Conservation (phyloP, 768 basidiomycete species). For the Pleurotus tuoliensis region DNA sequence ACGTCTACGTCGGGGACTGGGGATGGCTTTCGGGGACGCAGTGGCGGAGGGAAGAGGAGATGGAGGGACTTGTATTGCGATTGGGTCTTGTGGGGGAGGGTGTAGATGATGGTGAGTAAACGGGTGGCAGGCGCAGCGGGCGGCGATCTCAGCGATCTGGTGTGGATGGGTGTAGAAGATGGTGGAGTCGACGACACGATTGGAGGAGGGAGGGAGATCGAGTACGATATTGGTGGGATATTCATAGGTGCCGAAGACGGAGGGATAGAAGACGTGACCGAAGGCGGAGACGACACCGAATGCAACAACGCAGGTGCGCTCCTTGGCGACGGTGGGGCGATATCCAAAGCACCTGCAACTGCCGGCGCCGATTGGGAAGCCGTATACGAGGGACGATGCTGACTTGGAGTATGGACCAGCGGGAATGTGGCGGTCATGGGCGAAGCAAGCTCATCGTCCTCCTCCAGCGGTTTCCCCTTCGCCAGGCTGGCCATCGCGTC, state of each 20-base stretch:
- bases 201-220: background rate
- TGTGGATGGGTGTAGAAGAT: background rate
- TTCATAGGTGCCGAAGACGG: background rate
- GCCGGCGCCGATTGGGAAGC: background rate
- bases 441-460: background rate
- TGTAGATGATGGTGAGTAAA: slow-evolving; percentile 6
- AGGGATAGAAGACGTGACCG: background rate
- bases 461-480: background rate
- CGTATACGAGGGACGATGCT: too few relatives aligned
- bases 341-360: background rate
- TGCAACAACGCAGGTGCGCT: background rate
- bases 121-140: background rate
- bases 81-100: slow-evolving; percentile 3
- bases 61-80: slow-evolving; percentile 4
- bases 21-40: background rate
- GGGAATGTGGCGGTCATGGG: background rate
- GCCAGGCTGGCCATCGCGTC: slow-evolving; percentile 37
- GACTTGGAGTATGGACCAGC: background rate
- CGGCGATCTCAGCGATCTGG: background rate
- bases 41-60: background rate
- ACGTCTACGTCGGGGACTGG: background rate
- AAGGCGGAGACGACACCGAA: background rate
- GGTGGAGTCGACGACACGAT: background rate
- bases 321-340: background rate
- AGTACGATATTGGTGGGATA: background rate